Evolutionary conservation across 2,329 filamentous ascomycete genomes (phyloP).

Genomic region (Colletotrichum tabaci): DNA sequence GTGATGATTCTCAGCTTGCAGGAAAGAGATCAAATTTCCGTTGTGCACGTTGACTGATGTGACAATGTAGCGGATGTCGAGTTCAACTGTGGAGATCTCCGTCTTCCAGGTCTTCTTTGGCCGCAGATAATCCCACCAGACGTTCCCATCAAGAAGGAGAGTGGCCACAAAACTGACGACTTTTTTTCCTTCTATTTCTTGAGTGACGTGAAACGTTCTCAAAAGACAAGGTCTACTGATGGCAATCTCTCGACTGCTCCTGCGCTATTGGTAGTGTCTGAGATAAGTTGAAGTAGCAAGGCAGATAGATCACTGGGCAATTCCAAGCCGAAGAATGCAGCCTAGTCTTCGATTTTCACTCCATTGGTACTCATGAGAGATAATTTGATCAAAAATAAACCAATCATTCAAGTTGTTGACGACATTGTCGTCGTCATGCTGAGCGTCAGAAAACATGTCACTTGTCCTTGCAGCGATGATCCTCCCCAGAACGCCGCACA

Average conservation of each 20-base stretch:
- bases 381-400: neutral
- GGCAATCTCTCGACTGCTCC: slow-evolving; percentile 5
- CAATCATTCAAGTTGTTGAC: neutral
- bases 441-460: neutral
- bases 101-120: neutral
- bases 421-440: neutral
- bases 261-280: neutral
- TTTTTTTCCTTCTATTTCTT: rapidly evolving
- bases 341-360: neutral
- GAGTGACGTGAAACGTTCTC: neutral
- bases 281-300: slow-evolving; percentile 8
- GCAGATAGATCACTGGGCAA: slow-evolving; percentile 5
- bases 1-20: neutral
- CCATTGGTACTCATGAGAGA: neutral
- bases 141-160: neutral
- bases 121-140: neutral
- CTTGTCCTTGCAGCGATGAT: neutral
- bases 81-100: neutral
- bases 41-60: neutral
- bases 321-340: neutral
- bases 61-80: neutral
- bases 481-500: neutral
- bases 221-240: neutral
- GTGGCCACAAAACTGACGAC: neutral
- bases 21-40: neutral